Conservation (phyloP, 352 stramenopile genomes). For the Phytophthora citricola region DNA sequence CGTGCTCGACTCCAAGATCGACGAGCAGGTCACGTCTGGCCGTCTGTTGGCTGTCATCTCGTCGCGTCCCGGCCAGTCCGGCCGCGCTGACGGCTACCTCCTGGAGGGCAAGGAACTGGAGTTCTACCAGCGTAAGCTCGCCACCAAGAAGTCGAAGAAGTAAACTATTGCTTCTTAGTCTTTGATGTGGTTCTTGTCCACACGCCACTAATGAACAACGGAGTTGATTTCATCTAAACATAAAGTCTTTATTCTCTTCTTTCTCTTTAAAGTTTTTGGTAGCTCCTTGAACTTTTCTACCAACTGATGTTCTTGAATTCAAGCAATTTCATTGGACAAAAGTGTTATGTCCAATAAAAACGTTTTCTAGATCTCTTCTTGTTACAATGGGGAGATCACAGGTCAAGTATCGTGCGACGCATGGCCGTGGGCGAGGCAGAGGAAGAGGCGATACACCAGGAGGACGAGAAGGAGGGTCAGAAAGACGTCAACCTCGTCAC, state of each 20-base stretch:
- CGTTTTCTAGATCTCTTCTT: background rate
- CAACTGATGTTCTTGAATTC: background rate
- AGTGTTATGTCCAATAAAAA: background rate
- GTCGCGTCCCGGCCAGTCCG: conserved; percentile 98
- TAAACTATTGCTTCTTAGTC: conserved; percentile 54
- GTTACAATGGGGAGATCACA: conserved; percentile 70
- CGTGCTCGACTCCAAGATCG: conserved; percentile 93
- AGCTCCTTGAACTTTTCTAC: no score
- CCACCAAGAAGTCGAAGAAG: conserved; percentile 99
- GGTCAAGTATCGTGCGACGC: conserved; percentile 68
- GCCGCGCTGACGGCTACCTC: conserved; percentile 98
- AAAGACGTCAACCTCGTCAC: conserved; percentile 33
- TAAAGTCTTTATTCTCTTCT: conserved; percentile 6
- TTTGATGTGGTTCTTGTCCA: conserved; percentile 11
- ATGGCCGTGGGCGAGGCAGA: conserved; percentile 54
- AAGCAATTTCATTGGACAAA: conserved; percentile 17
- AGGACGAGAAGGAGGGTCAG: conserved; percentile 13
- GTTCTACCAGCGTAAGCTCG: conserved; percentile 99
- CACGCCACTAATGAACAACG: conserved; percentile 49
- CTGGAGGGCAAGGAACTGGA: conserved; percentile 99
- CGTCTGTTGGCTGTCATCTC: conserved; percentile 98
- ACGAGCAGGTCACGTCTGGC: conserved; percentile 97
- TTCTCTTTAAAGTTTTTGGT: background rate
- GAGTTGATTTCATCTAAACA: conserved; percentile 55
- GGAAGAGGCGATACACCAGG: conserved; percentile 17